Conservation (phyloP, 352 stramenopile species). For the Globisporangium abappressorium region DNA sequence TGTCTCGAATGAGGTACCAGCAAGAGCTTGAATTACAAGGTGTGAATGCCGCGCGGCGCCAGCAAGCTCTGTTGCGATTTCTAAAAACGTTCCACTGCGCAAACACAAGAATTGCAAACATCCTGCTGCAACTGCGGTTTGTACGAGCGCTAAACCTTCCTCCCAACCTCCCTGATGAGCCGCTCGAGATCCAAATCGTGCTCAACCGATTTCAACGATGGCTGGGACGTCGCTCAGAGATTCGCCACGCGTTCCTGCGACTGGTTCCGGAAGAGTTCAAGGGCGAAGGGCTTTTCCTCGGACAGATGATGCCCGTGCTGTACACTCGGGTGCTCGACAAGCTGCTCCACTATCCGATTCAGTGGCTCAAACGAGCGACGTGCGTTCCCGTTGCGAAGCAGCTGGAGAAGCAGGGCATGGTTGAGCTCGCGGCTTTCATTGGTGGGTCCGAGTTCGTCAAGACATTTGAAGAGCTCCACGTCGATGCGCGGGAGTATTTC, state of each 20-base stretch:
- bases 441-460: conserved; percentile 64
- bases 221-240: conserved; percentile 46
- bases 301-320: conserved; percentile 47
- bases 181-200: conserved; percentile 54
- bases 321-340: conserved; percentile 57
- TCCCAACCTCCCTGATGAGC: conserved; percentile 46
- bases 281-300: conserved; percentile 29
- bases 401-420: conserved; percentile 49
- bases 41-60: conserved; percentile 53
- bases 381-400: conserved; percentile 45
- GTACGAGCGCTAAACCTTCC: conserved; percentile 53
- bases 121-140: conserved; percentile 72
- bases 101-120: conserved; percentile 63
- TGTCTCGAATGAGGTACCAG: conserved; percentile 60
- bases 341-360: conserved; percentile 61
- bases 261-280: conserved; percentile 56
- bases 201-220: conserved; percentile 54
- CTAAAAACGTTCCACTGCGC: conserved; percentile 53
- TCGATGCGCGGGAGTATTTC: conserved; percentile 41
- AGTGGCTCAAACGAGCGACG: conserved; percentile 48
- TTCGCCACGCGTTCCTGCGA: conserved; percentile 43
- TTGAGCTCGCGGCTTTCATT: conserved; percentile 50
- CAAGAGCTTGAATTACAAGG: conserved; percentile 66
- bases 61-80: conserved; percentile 47
- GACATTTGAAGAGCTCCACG: conserved; percentile 66